Evolutionary conservation across 108 stramenopile species (phyloP), one percentile per base, ranked within the genome.

Genomic region (Epithemia pelagica): DNA sequence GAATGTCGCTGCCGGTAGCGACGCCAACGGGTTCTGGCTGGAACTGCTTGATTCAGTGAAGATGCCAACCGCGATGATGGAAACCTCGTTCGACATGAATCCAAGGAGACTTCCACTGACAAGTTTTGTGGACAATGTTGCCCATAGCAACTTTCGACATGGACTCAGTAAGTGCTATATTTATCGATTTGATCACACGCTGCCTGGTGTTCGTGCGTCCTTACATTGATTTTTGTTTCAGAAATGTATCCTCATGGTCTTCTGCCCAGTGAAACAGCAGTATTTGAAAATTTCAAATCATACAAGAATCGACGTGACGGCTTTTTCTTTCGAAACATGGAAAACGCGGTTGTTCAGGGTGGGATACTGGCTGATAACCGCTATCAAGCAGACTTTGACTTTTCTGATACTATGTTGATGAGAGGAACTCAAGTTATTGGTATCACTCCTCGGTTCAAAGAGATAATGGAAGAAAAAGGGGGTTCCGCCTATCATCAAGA

Each of bases 1-100:
- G 18, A 79, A 79, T 72, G 66, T 75, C 2, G 73, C 69, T 53
- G 78, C 78, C 8, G 78, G 74, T 19, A 60, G 64, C 30, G 61
- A 32, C 28, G 57, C 37, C 8, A 15, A 30, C 18, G 72, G 72
- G 0, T 66, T 69, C n/a, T 73, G 72, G 72, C 61, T 68, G 10
- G 72, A 73, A 67, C 21, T 58, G 56, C 26, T 58, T 23, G 56
- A 26, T 27, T 27, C 8, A 18, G 56, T 23, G 26, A 58, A 58
- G 25, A 7, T 58, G 7, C 25, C 56, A 23, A 19, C 22, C 7
- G 56, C 22, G 21, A 7, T 46, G 37, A 46, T 46, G 37, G 37
- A 46, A 15, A 46, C 37, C 5, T 46, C 22, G 5, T 21, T 5
- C 8, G 56, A 58, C 21, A 26, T 58, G 22, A 27, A 58, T 19